phyloP scores from a whole-genome alignment of 2,329 filamentous ascomycete species.

The Fusarium udum region DNA sequence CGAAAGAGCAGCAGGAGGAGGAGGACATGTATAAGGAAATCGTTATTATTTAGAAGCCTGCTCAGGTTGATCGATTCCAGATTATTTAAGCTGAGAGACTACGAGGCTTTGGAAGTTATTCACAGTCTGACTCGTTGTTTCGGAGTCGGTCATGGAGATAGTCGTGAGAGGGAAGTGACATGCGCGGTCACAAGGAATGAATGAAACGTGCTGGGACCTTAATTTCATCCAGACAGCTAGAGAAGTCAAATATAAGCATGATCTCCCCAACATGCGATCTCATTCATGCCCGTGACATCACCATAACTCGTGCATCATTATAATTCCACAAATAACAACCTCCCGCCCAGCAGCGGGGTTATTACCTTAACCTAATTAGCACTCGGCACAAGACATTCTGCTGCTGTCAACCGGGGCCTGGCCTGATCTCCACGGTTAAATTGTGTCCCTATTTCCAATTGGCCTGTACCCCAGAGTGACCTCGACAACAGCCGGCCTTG shows the following conservation, averaged over 20 bases:
- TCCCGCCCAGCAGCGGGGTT: background rate
- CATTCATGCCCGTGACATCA: background rate
- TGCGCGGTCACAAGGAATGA: rapidly evolving
- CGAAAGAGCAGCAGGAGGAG: background rate
- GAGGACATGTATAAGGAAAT: background rate
- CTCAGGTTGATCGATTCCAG: rapidly evolving
- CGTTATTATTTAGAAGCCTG: background rate
- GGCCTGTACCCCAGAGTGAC: background rate
- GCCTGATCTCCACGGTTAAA: conserved; percentile 18
- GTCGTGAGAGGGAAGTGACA: no score
- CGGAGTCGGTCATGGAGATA: background rate
- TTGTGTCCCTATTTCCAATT: background rate
- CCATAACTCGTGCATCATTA: background rate
- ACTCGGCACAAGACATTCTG: background rate
- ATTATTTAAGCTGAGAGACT: background rate
- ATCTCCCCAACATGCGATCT: background rate
- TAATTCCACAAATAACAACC: background rate
- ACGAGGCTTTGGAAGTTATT: background rate
- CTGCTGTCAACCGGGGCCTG: background rate
- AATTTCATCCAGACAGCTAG: background rate
- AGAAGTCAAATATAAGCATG: background rate
- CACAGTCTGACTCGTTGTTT: background rate
- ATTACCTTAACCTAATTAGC: background rate
- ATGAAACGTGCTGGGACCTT: background rate
- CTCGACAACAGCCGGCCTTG: conserved; percentile 8